Base-by-base conservation (phyloP, 2,329 filamentous ascomycete genomes). In the Dothistroma pini region DNA sequence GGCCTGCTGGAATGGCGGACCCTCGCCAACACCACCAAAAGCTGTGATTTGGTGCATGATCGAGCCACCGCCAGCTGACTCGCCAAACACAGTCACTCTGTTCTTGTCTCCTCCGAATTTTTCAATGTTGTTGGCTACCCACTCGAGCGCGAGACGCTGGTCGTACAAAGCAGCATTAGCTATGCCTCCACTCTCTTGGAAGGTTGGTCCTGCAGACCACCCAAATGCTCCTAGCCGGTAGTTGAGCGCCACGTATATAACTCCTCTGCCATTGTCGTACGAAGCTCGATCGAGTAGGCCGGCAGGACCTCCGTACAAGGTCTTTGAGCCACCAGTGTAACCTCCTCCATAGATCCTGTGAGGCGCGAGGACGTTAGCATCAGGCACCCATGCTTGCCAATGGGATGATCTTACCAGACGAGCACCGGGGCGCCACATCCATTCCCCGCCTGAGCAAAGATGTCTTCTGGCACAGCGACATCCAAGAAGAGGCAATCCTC, bases 1-100 rank as follows among this genome's bases (percentile, higher is more conserved):
- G 14, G 79, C 80, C 61, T 77, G 75, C 55, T 74, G 63, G 66
- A 82, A 82, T 0, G 79, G 80, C 8, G 69, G 70, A 10, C 65
- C 57, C 2, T 80, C 81, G 5, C 25, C 48, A 5, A 75, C 34
- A 4, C 79, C 81, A 35, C 81, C 82, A 47, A 71, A 71, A 21
- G 72, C 74, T 32, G 82, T 85, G 61, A 84, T 79, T 58, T 85
- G 82, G 63, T 84, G 81, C 72, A 83, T 77, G 59, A 86, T 78
- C 2, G 78, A 81, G 0, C 81, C 81, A 4, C 75, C 82, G 25
- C 83, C 83, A 8, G 83, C 81, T n/a, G 78, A 81, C 62, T 81
- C 72, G 8, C 81, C 82, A 16, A 83, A 75, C 11, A 84, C 74
- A 6, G 70, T 73, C 3, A 69, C 63, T 4, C 59, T 65, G 16